Conservation (phyloP, 208 protist species). For the Trypanosoma avium region DNA sequence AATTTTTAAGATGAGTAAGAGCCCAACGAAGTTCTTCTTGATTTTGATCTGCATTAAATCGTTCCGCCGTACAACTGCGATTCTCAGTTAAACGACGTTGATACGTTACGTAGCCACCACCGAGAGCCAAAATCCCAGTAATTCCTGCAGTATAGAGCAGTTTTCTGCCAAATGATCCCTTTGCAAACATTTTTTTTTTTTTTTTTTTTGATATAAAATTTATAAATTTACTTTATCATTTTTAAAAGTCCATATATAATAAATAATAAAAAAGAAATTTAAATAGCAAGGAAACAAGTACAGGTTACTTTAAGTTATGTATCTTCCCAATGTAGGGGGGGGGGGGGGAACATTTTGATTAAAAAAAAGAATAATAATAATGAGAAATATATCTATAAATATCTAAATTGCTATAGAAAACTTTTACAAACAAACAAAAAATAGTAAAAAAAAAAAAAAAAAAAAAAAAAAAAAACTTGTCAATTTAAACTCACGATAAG, state of each 20-base stretch:
- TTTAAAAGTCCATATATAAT: too few species aligned
- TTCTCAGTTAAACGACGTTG: slow-evolving; percentile 80
- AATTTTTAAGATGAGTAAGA: slow-evolving; percentile 46
- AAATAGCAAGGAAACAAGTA: slow-evolving; percentile 7
- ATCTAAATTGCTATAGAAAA: too few species aligned
- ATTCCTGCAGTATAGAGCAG: slow-evolving; percentile 33
- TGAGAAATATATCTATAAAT: too few species aligned
- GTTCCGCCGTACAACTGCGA: slow-evolving; percentile 64
- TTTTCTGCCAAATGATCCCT: slow-evolving; percentile 46
- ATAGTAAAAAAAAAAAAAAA: slow-evolving; percentile 1
- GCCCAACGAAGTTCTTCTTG: slow-evolving; percentile 44
- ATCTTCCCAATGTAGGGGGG: too few species aligned
- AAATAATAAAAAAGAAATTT: slow-evolving; percentile 3
- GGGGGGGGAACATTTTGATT: too few species aligned
- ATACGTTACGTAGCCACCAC: slow-evolving; percentile 69
- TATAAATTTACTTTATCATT: background rate
- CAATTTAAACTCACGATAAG: too few species aligned
- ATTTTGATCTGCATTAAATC: slow-evolving; percentile 79
- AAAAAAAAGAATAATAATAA: slow-evolving; percentile 22
- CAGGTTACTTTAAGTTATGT: too few species aligned
- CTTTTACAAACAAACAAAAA: slow-evolving; percentile 4
- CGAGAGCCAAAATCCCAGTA: slow-evolving; percentile 35
- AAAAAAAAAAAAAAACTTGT: too few species aligned
- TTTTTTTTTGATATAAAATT: background rate
- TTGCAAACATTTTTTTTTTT: too few species aligned